Base-by-base conservation (phyloP, 306 rosid genomes). In the Rosa multiflora region DNA sequence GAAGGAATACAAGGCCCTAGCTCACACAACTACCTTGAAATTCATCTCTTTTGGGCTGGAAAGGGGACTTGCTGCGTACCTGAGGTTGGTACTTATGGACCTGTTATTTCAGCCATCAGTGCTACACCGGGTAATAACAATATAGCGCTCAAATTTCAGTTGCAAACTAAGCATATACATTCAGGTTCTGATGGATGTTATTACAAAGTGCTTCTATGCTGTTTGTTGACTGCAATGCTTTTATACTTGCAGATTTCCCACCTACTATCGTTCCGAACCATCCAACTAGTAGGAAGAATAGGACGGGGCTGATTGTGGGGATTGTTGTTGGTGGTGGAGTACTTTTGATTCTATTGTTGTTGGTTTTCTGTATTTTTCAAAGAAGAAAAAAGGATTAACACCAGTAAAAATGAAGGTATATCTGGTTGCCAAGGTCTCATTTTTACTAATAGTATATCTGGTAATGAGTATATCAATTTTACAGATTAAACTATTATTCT, bases 51-150 rank as follows among this genome's bases (percentile, higher is more conserved):
- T 32, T 32, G 35, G 35, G 35, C 35, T 32, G 35, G 35, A 32
- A 32, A 32, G 2, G 35, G 35, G 35, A 32, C 35, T 32, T 32
- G 35, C 35, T 32, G 35, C 35, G 77, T 89, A 63, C 96, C 94
- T 58, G 4, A 0, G 11, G 87, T 68, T 59, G 94, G 90, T 75
- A 81, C 87, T 48, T 91, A 86, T 80, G 97, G 97, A 6, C 97
- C 98, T 79, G 67, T 87, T 75, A 79, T 93, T 84, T 90, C 89
- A 67, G 97, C 94, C 77, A 86, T 93, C 82, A 90, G 88, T 43
- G 91, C 94, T 40, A 83, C 72, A 48, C 90, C 94, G 81, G 90
- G 98, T 93, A 84, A 4, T 44, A 44, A 44, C 48, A 49, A 87
- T 61, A 72, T 73, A 42, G 6, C 4, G 15, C 72, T 47, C 21